These are phyloP conservation scores for Shiraia sp. DNA, from an alignment of 2,329 filamentous ascomycete species.

Conservation along the genomic window DNA sequence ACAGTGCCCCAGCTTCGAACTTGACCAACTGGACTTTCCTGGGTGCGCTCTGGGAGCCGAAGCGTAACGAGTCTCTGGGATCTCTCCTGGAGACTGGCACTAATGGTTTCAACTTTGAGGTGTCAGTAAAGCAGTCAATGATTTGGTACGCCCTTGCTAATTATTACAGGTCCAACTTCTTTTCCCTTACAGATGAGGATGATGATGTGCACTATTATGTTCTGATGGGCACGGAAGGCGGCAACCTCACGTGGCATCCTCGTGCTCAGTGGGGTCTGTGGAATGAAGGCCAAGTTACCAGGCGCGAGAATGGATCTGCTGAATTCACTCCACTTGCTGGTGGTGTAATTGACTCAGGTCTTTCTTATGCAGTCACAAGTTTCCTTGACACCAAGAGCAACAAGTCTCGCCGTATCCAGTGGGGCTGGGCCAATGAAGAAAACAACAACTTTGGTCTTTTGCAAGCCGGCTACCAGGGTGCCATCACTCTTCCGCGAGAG, in stretches of 20 bases:
- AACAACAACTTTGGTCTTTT: conserved; percentile 46
- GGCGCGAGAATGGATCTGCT: conserved; percentile 50
- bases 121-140: conserved; percentile 25
- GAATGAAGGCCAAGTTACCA: conserved; percentile 50
- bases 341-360: conserved; percentile 50
- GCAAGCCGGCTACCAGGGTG: conserved; percentile 52
- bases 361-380: conserved; percentile 51
- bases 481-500: conserved; percentile 50
- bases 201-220: conserved; percentile 51
- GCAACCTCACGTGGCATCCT: conserved; percentile 48
- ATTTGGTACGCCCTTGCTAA: conserved; percentile 3
- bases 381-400: conserved; percentile 56
- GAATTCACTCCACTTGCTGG: conserved; percentile 51
- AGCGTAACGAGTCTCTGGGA: conserved; percentile 47
- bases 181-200: conserved; percentile 49
- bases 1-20: conserved; percentile 49
- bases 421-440: conserved; percentile 53
- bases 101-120: conserved; percentile 55
- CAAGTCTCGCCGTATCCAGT: conserved; percentile 48
- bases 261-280: conserved; percentile 51
- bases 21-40: conserved; percentile 54
- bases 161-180: conserved; percentile 47
- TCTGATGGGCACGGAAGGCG: conserved; percentile 50
- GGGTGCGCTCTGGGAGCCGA: conserved; percentile 52
- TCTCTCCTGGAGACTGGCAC: conserved; percentile 49